Evolutionary conservation across 108 stramenopile species (phyloP), one percentile per base, ranked within the genome.

Genomic region (Cyclostephanos tholiformis): DNA sequence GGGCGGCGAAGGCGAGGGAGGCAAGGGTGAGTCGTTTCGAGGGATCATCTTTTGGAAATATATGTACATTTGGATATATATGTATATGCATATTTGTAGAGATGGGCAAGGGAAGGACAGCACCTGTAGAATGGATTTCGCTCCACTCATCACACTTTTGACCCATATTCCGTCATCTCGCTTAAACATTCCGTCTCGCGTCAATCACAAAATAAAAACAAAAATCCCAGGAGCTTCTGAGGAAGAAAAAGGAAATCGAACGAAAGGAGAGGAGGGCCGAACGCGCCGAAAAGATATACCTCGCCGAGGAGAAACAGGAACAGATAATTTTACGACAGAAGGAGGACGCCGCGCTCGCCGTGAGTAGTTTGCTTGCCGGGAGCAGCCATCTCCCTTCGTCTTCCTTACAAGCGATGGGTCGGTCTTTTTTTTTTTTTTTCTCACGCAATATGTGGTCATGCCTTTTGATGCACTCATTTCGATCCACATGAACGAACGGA

Each of bases 271-370:
- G 35, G 20, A 66, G 13, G 52, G 84, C 84, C 0, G 68, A 76
- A 61, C 76, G 73, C 16, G 32, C 51, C 5, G 84, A 85, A 61
- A 74, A 63, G 36, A 57, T 79, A 52, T 85, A 36, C 50, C 64
- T 79, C 10, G 84, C 84, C 4, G 84, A 85, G 66, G 81, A 85
- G 65, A 48, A 59, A 49, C 72, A 68, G 36, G 84, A 85, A 50
- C 68, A 85, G 72, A 74, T 77, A 58, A 85, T 85, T 57, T 51
- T 85, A 22, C 48, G 38, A 49, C 46, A 58, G 30, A 85, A 85
- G 30, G 59, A 22, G 19, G 64, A 80, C 0, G 76, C 75, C 17
- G 83, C 83, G 4, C 60, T 70, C 36, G 75, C 69, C 56, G 82
- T 79, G 67, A 67, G 78, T 79, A 29, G 23, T 25, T 11, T n/a